Percentiles rank a stretch among this genome's conserved stretches.
Conservation (phyloP, 2,329 filamentous ascomycete species). For the Pseudocercospora pini-densiflorae region DNA sequence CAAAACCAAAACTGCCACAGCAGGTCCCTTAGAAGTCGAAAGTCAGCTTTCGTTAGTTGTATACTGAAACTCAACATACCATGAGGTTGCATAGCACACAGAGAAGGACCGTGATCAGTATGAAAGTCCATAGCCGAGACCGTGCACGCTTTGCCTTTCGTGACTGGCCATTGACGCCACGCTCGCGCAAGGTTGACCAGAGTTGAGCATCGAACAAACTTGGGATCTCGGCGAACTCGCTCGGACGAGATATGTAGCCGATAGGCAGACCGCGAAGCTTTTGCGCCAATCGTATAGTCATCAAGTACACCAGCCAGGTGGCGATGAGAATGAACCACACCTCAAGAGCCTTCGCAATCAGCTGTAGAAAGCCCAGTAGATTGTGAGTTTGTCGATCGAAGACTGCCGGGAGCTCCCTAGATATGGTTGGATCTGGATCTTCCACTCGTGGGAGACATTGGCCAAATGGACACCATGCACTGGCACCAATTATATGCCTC, state of each 20-base stretch:
- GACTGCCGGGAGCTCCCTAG: constrained; percentile 2
- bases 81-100: constrained; percentile 23
- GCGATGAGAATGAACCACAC: constrained; percentile 40
- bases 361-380: constrained; percentile 37
- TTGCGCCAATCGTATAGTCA: constrained; percentile 34
- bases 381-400: constrained; percentile 36
- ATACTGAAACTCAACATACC: background rate
- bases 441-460: constrained; percentile 25
- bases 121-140: constrained; percentile 23
- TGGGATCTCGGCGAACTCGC: constrained; percentile 34
- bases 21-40: background rate
- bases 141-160: background rate
- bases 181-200: constrained; percentile 28
- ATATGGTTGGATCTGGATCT: constrained; percentile 4
- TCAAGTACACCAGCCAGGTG: constrained; percentile 34
- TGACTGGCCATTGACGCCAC: background rate
- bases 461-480: constrained; percentile 34
- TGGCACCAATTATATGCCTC: constrained; percentile 35
- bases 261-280: constrained; percentile 34
- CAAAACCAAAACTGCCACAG: constrained; percentile 31
- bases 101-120: constrained; percentile 28
- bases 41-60: too few species aligned
- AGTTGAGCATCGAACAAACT: constrained; percentile 33
- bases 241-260: constrained; percentile 35
- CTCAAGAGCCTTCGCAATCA: constrained; percentile 39